Evolutionary conservation across 1,284 basidiomycete genomes (phyloP).

Genomic region (Schizopora paradoxa): DNA sequence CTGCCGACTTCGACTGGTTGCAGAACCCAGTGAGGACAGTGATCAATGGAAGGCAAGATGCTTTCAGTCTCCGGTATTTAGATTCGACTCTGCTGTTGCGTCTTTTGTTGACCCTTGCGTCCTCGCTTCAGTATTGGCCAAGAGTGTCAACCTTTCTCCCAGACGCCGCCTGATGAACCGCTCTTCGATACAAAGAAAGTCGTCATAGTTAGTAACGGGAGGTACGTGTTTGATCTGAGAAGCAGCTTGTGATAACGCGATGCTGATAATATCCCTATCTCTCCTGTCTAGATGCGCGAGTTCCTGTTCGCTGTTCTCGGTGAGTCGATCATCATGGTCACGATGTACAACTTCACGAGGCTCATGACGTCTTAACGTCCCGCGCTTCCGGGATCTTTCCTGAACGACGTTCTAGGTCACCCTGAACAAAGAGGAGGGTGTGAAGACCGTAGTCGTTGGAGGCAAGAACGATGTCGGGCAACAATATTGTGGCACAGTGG

Average conservation of each 20-base stretch:
- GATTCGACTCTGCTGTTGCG: neutral
- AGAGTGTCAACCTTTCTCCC: conserved; percentile 50
- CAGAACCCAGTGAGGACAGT: conserved; percentile 32
- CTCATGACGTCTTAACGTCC: conserved; percentile 11
- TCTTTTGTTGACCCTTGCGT: neutral
- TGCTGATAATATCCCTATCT: neutral
- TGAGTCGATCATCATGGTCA: conserved; percentile 24
- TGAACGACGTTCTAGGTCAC: conserved; percentile 37
- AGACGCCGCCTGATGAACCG: conserved; percentile 37
- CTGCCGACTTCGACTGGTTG: conserved; percentile 42
- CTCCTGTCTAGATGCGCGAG: conserved; percentile 32
- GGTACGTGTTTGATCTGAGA: conserved; percentile 25
- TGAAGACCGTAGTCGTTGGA: conserved; percentile 51
- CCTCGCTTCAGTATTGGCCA: conserved; percentile 40
- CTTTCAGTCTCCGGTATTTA: conserved; percentile 42
- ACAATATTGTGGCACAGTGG: conserved; percentile 58
- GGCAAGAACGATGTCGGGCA: conserved; percentile 44
- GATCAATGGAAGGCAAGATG: conserved; percentile 44
- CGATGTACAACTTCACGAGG: neutral
- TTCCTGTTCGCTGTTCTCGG: conserved; percentile 58
- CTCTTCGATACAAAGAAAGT: conserved; percentile 50
- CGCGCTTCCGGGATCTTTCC: conserved; percentile 6
- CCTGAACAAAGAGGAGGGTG: conserved; percentile 54
- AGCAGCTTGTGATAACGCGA: neutral
- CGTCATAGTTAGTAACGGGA: conserved; percentile 52